Base-by-base conservation (phyloP, 1,284 basidiomycete genomes). In the Sporisorium exsertum region DNA sequence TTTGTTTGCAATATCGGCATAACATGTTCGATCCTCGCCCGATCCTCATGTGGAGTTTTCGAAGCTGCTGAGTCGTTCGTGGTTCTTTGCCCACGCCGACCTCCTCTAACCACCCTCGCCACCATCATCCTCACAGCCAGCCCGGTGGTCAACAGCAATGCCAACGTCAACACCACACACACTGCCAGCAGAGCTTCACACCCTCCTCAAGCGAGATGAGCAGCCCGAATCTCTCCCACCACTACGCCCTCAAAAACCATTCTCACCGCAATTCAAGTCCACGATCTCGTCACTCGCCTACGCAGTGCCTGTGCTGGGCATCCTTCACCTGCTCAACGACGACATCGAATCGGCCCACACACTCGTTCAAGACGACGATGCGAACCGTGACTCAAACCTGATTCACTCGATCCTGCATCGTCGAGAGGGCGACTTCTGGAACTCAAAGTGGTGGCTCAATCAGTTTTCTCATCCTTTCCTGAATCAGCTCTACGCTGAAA, bases 401-500 rank as follows among this genome's bases (percentile, higher is more conserved):
- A 62, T 75, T 59, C 78, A 80, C 26, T 66, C 78, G n/a, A 65
- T 77, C 24, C 51, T 80, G 40, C 78, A 80, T 43, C 69, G 78
- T 1, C 46, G 78, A 3, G 78, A 80, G 47, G 74, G 59, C 5
- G 78, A 80, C 35, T 80, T 68, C 32, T 79, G 78, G 77, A 80
- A 80, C 65, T 72, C 65, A 5, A 80, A 78, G 53, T 78, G 72
- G 72, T 80, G 78, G 78, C 66, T 76, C 45, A 53, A 62, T 46
- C 72, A 67, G 32, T 66, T 80, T 33, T 27, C 57, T 1, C 77
- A 78, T 37, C 63, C 69, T 3, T 58, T 77, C 33, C 55, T 77
- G 35, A 20, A 15, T 29, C 20, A 45, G 0, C 37, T 77, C 4
- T 77, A 77, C 56, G 9, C 62, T 0, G 46, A 54, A 6, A 54